These are phyloP conservation scores for Teratosphaeria epicoccoides DNA, from an alignment of 2,329 filamentous ascomycete species.

Conservation along the genomic window DNA sequence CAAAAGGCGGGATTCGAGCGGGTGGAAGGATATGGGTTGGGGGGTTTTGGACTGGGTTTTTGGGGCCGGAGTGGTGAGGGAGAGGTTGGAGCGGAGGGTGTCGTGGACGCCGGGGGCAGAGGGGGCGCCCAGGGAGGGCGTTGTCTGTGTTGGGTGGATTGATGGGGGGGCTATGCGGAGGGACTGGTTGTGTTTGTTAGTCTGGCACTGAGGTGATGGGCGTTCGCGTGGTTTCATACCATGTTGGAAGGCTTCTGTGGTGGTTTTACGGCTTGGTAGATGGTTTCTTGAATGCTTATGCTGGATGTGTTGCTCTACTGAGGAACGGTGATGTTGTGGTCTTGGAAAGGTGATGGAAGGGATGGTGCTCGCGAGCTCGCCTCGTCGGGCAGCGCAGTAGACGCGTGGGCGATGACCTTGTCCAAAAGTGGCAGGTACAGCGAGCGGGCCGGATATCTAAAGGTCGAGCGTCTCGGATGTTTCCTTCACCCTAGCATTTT, in stretches of 20 bases:
- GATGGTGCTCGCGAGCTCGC: not conserved
- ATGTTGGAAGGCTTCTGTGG: not conserved
- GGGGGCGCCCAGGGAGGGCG: conserved; percentile 54
- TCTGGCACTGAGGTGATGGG: conserved; percentile 5
- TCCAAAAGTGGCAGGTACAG: not conserved
- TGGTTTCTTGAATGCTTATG: not conserved
- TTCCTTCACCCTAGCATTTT: too few species aligned
- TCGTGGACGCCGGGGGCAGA: conserved; percentile 91
- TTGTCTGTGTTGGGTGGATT: conserved; percentile 46
- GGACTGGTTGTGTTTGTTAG: conserved; percentile 28
- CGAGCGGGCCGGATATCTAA: not conserved
- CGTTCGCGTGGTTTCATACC: not conserved
- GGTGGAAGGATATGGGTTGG: conserved; percentile 61
- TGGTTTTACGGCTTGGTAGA: not conserved
- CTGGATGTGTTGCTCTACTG: too few species aligned
- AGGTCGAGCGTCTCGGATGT: too few species aligned
- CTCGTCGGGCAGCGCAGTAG: not conserved
- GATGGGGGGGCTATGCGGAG: conserved; percentile 77
- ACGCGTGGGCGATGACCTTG: not conserved
- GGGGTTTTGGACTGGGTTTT: conserved; percentile 36
- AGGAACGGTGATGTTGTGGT: not conserved
- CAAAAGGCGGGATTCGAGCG: conserved; percentile 79
- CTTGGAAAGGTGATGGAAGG: not conserved
- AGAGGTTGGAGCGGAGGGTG: conserved; percentile 75
- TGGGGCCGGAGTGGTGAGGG: conserved; percentile 41